These are phyloP conservation scores for Vaccinium vitisidaea DNA, from an alignment of 148 eudicot genomes.

Conservation along the genomic window DNA sequence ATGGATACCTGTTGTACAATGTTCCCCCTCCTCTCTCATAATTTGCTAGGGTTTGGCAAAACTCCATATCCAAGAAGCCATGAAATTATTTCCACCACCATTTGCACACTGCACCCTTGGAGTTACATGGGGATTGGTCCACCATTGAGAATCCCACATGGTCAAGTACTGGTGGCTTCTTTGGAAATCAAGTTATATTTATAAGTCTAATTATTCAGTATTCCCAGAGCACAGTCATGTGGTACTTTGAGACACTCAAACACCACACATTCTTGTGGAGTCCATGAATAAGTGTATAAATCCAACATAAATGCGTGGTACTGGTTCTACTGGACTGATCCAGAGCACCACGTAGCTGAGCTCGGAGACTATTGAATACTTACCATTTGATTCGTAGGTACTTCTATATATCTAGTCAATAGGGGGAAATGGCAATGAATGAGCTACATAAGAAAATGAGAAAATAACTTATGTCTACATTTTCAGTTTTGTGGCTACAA, in stretches of 20 bases:
- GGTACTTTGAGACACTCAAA: too few relatives aligned
- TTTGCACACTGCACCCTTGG: slow-evolving; percentile 12
- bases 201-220: too few relatives aligned
- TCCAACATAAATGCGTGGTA: too few relatives aligned
- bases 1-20: background rate
- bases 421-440: background rate
- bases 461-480: background rate
- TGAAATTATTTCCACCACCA: background rate
- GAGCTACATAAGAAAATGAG: background rate
- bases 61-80: slow-evolving; percentile 28
- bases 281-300: too few relatives aligned
- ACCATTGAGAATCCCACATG: slow-evolving; percentile 14
- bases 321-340: too few relatives aligned
- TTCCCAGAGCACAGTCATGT: too few relatives aligned
- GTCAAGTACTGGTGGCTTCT: slow-evolving; percentile 15
- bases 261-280: too few relatives aligned
- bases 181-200: background rate
- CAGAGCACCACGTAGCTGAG: too few relatives aligned
- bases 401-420: background rate
- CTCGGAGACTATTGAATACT: too few relatives aligned
- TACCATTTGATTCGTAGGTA: background rate
- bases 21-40: background rate
- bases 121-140: slow-evolving; percentile 16
- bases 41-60: slow-evolving; percentile 15
- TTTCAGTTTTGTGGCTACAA: background rate